phyloP scores from a whole-genome alignment of 2,329 filamentous ascomycete species.

The Dryadomyces quercus-mongolicae region DNA sequence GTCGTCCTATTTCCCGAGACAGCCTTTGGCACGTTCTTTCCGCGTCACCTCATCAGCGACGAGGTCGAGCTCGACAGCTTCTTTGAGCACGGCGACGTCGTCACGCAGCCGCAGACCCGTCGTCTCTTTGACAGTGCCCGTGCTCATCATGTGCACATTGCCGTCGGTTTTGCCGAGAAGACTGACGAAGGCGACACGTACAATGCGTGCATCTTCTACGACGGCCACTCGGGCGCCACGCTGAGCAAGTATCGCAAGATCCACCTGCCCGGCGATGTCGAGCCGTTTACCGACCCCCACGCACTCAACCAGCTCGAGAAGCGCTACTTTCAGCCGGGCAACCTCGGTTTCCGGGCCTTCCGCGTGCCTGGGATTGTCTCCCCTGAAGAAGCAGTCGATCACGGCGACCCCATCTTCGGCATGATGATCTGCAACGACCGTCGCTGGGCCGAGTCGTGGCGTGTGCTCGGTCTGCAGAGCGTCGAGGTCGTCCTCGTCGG shows the following conservation, averaged over 20 bases:
- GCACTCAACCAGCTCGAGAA: conserved; percentile 42
- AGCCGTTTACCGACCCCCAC: conserved; percentile 35
- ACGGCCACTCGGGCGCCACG: conserved; percentile 26
- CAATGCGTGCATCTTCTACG: conserved; percentile 40
- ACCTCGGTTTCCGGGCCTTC: conserved; percentile 41
- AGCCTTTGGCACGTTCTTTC: conserved; percentile 45
- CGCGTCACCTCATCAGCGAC: conserved; percentile 34
- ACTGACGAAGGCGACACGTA: conserved; percentile 23
- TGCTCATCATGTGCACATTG: conserved; percentile 34
- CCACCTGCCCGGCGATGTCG: conserved; percentile 38
- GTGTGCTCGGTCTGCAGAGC: conserved; percentile 35
- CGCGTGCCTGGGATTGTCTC: conserved; percentile 33
- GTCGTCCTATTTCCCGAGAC: conserved; percentile 41
- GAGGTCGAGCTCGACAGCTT: conserved; percentile 30
- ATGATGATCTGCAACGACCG: conserved; percentile 44
- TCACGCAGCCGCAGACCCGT: conserved; percentile 29
- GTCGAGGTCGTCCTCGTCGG: conserved; percentile 31
- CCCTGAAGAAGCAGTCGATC: conserved; percentile 19
- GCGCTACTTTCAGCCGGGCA: conserved; percentile 38
- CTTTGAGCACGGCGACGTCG: conserved; percentile 34
- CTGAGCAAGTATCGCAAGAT: conserved; percentile 43
- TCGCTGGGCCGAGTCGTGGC: conserved; percentile 39
- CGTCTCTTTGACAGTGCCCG: conserved; percentile 36
- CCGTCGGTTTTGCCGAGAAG: conserved; percentile 40
- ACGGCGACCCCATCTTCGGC: conserved; percentile 38